Conservation (phyloP, 768 basidiomycete genomes). For the Pulveroboletus sp. region DNA sequence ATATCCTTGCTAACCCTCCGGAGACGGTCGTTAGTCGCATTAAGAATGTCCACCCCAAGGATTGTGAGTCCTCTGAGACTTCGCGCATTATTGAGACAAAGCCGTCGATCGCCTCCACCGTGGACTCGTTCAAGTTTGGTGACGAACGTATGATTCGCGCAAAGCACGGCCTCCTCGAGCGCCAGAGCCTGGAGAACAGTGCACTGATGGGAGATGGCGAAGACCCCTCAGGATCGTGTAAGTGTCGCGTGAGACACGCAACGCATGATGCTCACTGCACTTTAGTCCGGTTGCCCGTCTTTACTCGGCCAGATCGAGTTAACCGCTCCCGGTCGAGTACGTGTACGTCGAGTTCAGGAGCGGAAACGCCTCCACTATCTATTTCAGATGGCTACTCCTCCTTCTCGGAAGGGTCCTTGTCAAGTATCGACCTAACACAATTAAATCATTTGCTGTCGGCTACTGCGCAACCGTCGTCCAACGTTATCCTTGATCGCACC, state of each 20-base stretch:
- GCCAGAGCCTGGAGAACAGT: conserved; percentile 65
- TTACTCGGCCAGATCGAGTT: conserved; percentile 51
- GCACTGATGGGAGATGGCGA: conserved; percentile 64
- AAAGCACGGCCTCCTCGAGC: conserved; percentile 54
- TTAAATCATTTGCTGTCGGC: conserved; percentile 55
- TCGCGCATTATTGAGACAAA: conserved; percentile 49
- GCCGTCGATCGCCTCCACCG: conserved; percentile 62
- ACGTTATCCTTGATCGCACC: conserved; percentile 35
- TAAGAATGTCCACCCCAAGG: conserved; percentile 13
- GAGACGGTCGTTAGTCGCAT: conserved; percentile 36
- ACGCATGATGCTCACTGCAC: conserved; percentile 1
- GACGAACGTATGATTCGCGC: conserved; percentile 66
- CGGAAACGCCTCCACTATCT: conserved; percentile 68
- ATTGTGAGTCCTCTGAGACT: conserved; percentile 36
- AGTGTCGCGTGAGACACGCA: conserved; percentile 21
- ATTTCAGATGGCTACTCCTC: conserved; percentile 62
- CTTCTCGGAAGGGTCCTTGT: conserved; percentile 66
- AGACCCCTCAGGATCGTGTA: conserved; percentile 48
- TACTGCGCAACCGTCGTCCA: conserved; percentile 46
- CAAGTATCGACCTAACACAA: conserved; percentile 68
- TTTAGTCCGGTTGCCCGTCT: conserved; percentile 50
- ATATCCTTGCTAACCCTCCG: conserved; percentile 29
- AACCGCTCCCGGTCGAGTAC: conserved; percentile 63
- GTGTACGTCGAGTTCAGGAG: conserved; percentile 61
- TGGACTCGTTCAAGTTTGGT: conserved; percentile 55